Evolutionary conservation across 495 filamentous ascomycete species (phyloP), one percentile per base, ranked within the genome.

Genomic region (Aspergillus bertholletiae): DNA sequence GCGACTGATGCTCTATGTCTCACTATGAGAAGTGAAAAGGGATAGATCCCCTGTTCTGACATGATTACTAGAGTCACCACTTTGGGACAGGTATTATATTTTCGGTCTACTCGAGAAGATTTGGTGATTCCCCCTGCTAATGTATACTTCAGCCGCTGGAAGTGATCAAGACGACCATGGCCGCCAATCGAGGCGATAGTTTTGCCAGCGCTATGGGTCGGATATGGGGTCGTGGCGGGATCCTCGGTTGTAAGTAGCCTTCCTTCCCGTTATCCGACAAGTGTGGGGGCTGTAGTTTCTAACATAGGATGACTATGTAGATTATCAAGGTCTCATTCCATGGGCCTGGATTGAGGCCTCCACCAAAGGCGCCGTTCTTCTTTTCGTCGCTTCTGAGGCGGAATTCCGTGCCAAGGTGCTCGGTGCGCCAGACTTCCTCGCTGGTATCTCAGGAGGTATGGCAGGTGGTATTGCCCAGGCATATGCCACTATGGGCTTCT

Each of bases 291-390:
- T 45, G 53, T n/a, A 37, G 46, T 22, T 21, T 46, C 51, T 51
- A 46, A 62, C 52, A 24, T 62, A 58, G 40, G 22, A 52, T 54
- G 9, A 24, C 37, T 37, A 9, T 53, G 43, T 56, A 98, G 94
- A 96, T 79, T 98, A 96, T 81, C 94, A 98, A 83, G 94, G 94
- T 74, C 88, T 98, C 66, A 98, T 98, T 74, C 94, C 94, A 59
- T 98, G 94, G 94, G 94, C 94, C 76, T 98, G 94, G 94, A 98
- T 98, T 80, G 94, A 98, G 81, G 95, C 95, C 72, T 97, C 94
- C 63, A 97, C 95, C 72, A 98, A 98, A 79, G 94, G 94, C 67
- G 94, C 94, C 60, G 94, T 98, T 59, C 88, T 98, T 68, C 90
- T 98, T 75, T 98, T 98, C 77, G 92, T 98, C 74, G 92, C 95